Evolutionary conservation across 768 basidiomycete genomes (phyloP).

Genomic region (Suillus subalutaceus): DNA sequence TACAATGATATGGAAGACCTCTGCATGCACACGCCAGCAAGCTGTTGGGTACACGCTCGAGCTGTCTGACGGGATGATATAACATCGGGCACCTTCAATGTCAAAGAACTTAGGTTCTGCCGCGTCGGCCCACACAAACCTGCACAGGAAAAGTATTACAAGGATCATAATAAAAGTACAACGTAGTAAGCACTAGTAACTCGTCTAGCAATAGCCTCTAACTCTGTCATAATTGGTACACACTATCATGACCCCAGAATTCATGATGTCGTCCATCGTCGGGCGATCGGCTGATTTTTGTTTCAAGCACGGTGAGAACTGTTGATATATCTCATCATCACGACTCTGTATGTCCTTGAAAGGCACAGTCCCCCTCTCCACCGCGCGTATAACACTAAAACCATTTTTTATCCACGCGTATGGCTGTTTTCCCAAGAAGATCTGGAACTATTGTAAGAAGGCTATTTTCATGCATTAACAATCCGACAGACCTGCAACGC

Average conservation of each 20-base stretch:
- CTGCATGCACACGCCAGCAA: not conserved
- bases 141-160: not conserved
- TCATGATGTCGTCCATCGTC: not conserved
- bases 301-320: not conserved
- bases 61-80: not conserved
- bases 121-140: not conserved
- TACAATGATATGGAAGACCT: not conserved
- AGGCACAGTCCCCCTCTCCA: not conserved
- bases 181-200: not conserved
- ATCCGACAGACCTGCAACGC: not conserved
- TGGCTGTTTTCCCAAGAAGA: conserved; percentile 27
- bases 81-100: too few relatives aligned
- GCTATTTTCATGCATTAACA: too few relatives aligned
- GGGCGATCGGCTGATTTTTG: not conserved
- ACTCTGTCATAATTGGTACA: not conserved
- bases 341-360: not conserved
- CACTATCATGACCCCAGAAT: not conserved
- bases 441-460: conserved; percentile 15
- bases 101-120: not conserved
- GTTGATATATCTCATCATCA: not conserved
- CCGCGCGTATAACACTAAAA: conserved; percentile 15
- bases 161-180: not conserved
- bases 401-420: conserved; percentile 17
- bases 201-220: not conserved
- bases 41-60: not conserved